A percentile compares a stretch with the other conserved stretches of the same genome.
These are phyloP conservation scores for Poronia punctata DNA, from an alignment of 495 filamentous ascomycete genomes.

Conservation along the genomic window DNA sequence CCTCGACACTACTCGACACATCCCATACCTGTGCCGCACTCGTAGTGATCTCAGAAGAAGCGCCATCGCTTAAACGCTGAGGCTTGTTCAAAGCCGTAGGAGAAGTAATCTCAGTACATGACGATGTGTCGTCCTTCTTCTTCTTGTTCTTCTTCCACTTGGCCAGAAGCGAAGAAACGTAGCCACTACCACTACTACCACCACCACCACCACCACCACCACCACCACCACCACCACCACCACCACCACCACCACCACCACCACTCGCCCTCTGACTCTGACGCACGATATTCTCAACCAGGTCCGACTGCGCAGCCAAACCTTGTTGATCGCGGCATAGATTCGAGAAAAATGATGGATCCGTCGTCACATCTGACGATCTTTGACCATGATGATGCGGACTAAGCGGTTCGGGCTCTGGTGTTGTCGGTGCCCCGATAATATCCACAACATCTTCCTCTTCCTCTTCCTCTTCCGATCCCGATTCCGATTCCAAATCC, in stretches of 20 bases:
- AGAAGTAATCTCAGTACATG: conserved; percentile 19
- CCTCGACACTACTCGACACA: conserved; percentile 22
- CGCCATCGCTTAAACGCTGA: conserved; percentile 12
- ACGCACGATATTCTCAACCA: conserved; percentile 23
- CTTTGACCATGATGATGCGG: conserved; percentile 10
- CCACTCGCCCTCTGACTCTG: conserved; percentile 23
- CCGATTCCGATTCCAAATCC: too few species aligned
- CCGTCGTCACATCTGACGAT: conserved; percentile 14
- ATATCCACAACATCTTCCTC: conserved; percentile 11
- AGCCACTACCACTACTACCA: conserved; percentile 20
- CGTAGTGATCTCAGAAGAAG: conserved; percentile 14
- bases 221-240: conserved; percentile 17
- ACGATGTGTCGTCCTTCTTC: conserved; percentile 15
- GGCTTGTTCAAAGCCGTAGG: conserved; percentile 11
- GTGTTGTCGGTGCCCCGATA: conserved; percentile 4
- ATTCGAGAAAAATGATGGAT: conserved; percentile 21
- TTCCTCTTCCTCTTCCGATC: conserved; percentile 26
- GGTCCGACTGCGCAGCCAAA: conserved; percentile 15
- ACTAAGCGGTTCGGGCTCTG: conserved; percentile 22
- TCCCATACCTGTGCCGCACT: conserved; percentile 20
- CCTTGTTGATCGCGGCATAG: conserved; percentile 19
- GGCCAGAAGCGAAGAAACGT: conserved; percentile 16
- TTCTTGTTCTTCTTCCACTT: conserved; percentile 15
- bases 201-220: conserved; percentile 19
- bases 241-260: conserved; percentile 18